A percentile compares a stretch with the other conserved stretches of the same genome.
phyloP scores from a whole-genome alignment of 2,329 filamentous ascomycete species.

The Dactylellina sp. region DNA sequence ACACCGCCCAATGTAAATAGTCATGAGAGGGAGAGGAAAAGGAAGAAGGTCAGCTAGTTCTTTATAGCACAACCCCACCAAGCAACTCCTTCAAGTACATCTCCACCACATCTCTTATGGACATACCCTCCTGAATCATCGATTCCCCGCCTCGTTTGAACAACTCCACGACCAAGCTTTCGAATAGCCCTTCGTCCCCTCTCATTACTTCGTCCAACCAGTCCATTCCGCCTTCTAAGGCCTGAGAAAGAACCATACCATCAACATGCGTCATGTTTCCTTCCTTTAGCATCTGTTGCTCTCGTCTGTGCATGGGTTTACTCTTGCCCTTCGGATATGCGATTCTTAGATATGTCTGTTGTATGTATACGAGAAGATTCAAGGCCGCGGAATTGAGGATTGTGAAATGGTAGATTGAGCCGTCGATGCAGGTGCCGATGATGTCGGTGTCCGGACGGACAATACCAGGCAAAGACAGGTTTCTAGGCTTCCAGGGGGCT shows the following conservation, averaged over 20 bases:
- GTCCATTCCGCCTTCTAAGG: slow-evolving; percentile 3
- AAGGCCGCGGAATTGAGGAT: slow-evolving; percentile 67
- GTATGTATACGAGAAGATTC: slow-evolving; percentile 32
- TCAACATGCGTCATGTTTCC: slow-evolving; percentile 32
- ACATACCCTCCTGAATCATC: slow-evolving; percentile 6
- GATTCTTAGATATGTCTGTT: slow-evolving; percentile 17
- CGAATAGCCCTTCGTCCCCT: slow-evolving; percentile 21
- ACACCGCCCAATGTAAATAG: too few relatives aligned
- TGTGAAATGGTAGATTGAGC: slow-evolving; percentile 76
- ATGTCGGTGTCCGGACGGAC: slow-evolving; percentile 68
- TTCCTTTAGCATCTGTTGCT: slow-evolving; percentile 39
- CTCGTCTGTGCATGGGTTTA: slow-evolving; percentile 25
- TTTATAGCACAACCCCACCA: slow-evolving; percentile 36
- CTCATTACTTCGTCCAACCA: slow-evolving; percentile 26
- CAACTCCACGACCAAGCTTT: slow-evolving; percentile 24
- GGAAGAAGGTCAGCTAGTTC: slow-evolving; percentile 1
- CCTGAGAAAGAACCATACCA: slow-evolving; percentile 19
- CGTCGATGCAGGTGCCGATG: slow-evolving; percentile 76
- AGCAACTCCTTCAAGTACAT: slow-evolving; percentile 36
- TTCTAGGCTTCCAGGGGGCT: slow-evolving; percentile 66
- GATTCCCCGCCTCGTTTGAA: slow-evolving; percentile 1
- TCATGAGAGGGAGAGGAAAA: neutral
- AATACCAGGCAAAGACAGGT: slow-evolving; percentile 61
- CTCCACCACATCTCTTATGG: slow-evolving; percentile 13
- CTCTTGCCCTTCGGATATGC: slow-evolving; percentile 20